These are phyloP conservation scores for Pistacia atlantica DNA, from an alignment of 345 rosid genomes.

Conservation along the genomic window DNA sequence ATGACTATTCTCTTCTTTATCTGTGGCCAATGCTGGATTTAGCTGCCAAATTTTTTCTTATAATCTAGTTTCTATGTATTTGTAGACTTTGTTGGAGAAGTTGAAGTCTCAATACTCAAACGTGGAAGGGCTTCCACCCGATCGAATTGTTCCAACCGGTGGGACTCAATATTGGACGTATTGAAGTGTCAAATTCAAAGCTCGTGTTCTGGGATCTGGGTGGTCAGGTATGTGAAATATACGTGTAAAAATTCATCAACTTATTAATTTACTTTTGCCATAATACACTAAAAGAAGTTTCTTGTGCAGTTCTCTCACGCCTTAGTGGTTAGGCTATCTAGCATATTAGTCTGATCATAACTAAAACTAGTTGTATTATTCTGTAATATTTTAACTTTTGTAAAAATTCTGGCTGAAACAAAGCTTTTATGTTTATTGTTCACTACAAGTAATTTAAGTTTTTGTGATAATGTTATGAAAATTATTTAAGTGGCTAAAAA, in stretches of 20 bases:
- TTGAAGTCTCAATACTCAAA: conserved; percentile 78
- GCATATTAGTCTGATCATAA: too few species aligned
- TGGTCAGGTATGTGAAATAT: conserved; percentile 70
- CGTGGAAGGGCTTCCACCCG: conserved; percentile 93
- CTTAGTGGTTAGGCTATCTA: too few species aligned
- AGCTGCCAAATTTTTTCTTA: conserved; percentile 1
- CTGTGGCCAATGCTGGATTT: not conserved
- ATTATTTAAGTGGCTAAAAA: not conserved
- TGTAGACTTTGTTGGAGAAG: conserved; percentile 92
- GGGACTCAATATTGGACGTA: conserved; percentile 94
- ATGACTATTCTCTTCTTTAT: conserved; percentile 1
- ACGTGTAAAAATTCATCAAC: not conserved
- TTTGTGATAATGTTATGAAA: not conserved
- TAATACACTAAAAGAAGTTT: not conserved
- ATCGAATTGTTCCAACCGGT: conserved; percentile 99
- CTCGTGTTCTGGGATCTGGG: conserved; percentile 98
- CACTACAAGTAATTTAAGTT: too few species aligned
- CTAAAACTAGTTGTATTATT: too few species aligned
- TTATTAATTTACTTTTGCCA: not conserved
- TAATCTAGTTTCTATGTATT: conserved; percentile 5
- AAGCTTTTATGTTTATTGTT: too few species aligned
- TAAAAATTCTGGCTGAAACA: too few species aligned
- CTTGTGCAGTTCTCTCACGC: not conserved
- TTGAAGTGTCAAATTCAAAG: conserved; percentile 79
- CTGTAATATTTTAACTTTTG: too few species aligned